Evolutionary conservation across 1,284 basidiomycete species (phyloP).

Genomic region (Gymnopus androsaceus): DNA sequence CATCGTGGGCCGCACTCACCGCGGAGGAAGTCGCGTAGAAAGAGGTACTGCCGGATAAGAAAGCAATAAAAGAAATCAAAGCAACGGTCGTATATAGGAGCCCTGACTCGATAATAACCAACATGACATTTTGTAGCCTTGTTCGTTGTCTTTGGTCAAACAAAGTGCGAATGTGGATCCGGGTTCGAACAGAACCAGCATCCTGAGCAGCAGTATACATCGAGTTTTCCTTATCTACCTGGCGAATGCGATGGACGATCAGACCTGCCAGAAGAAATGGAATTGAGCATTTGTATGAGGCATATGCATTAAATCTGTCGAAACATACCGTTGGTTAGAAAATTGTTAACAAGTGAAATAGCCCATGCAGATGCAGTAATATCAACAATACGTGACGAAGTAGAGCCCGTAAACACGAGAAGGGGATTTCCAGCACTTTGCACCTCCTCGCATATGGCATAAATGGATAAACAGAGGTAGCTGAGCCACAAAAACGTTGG

Average conservation of each 20-base stretch:
- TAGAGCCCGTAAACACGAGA: background rate
- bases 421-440: conserved; percentile 2
- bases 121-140: conserved; percentile 18
- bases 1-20: conserved; percentile 11
- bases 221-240: conserved; percentile 12
- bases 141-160: conserved; percentile 1
- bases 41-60: conserved; percentile 18
- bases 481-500: conserved; percentile 15
- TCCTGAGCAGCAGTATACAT: background rate
- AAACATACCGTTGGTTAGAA: background rate
- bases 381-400: background rate
- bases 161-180: background rate
- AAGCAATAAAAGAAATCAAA: conserved; percentile 21
- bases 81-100: conserved; percentile 24
- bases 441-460: background rate
- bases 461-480: conserved; percentile 2
- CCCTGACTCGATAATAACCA: conserved; percentile 26
- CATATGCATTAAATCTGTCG: too few relatives aligned
- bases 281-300: background rate
- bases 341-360: conserved; percentile 7
- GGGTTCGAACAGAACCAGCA: background rate
- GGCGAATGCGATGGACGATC: conserved; percentile 18
- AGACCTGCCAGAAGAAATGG: conserved; percentile 9
- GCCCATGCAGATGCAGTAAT: conserved; percentile 6
- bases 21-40: conserved; percentile 20